Evolutionary conservation across 352 stramenopile species (phyloP), one percentile per base, ranked within the genome.

Genomic region (Globisporangium lucens): DNA sequence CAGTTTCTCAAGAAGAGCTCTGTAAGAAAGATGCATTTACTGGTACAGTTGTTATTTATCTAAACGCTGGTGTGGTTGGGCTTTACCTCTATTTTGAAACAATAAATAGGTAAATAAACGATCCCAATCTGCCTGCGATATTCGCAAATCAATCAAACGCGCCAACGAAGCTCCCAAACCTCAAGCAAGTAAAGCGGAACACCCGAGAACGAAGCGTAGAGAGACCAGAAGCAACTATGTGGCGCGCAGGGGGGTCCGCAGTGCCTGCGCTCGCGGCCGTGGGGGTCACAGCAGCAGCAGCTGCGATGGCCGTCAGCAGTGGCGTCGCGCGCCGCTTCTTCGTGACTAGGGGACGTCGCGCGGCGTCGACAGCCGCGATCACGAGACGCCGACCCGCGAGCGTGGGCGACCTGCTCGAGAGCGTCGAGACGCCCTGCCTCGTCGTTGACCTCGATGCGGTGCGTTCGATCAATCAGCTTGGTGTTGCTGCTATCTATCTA

Each of bases 351-450:
- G 63, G 47, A 36, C 6, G 51, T 12, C 55, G 30, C 27, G 30
- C n/a, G 2, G 33, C 38, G 24, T 29, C 61, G 43, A 5, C 20
- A 64, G 38, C 24, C 12, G 41, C 57, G 10, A 5, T 81, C 10
- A 22, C 61, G 51, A 70, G 70, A 29, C 75, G 77, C 0, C 30
- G 61, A 2, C 73, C 70, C 17, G 77, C 67, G 7, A 52, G 30
- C 15, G 62, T 78, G 1, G 56, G 65, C 36, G 65, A 69, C 13
- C 15, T 33, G 5, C 57, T 92, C 38, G 67, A 71, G 10, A 69
- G 43, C 27, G 61, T 92, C 38, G 82, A 89, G 67, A 93, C 85
- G 56, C 85, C 85, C 7, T 89, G 80, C 65, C 67, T 93, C 4
- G 68, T 87, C 27, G 79, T 93, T 17, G 82, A 93, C 61, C 61